Conservation (phyloP, 2,329 filamentous ascomycete genomes). For the Rutstroemia sp. region DNA sequence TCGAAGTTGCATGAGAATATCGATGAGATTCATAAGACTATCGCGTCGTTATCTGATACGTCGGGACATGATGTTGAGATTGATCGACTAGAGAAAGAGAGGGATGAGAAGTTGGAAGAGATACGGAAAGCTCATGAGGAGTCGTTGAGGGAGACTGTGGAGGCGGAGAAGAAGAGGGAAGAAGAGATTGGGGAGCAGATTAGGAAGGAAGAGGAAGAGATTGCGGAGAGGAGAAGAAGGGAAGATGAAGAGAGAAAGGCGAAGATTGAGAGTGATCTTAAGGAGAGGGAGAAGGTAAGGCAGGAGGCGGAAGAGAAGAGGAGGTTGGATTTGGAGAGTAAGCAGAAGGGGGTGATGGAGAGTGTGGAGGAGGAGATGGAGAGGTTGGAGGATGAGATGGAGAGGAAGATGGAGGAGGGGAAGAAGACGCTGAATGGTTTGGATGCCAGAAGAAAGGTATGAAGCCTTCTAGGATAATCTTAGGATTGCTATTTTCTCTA, state of each 20-base stretch:
- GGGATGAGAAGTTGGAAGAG: slow-evolving; percentile 18
- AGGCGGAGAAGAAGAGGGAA: slow-evolving; percentile 13
- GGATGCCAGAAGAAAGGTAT: slow-evolving; percentile 23
- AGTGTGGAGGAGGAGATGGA: slow-evolving; percentile 22
- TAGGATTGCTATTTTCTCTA: background rate
- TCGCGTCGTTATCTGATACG: slow-evolving; percentile 19
- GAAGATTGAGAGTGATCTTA: slow-evolving; percentile 7
- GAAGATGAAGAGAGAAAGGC: slow-evolving; percentile 17
- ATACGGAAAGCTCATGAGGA: slow-evolving; percentile 17
- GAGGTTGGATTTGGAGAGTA: slow-evolving; percentile 14
- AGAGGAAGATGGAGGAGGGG: slow-evolving; percentile 20
- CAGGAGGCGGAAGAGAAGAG: slow-evolving; percentile 19
- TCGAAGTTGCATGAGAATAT: slow-evolving; percentile 24
- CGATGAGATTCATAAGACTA: slow-evolving; percentile 21
- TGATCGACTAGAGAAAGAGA: slow-evolving; percentile 16
- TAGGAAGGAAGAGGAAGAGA: slow-evolving; percentile 16
- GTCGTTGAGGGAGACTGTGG: slow-evolving; percentile 9
- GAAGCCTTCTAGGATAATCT: background rate
- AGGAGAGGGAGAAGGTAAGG: slow-evolving; percentile 12
- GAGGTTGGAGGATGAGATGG: slow-evolving; percentile 24
- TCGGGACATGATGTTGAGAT: slow-evolving; percentile 22
- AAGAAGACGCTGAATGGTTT: slow-evolving; percentile 18
- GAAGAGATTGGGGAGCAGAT: slow-evolving; percentile 14
- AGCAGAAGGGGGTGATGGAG: slow-evolving; percentile 14
- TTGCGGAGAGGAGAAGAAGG: slow-evolving; percentile 14